These are phyloP conservation scores for Curvularia hawaiiensis DNA, from an alignment of 2,329 filamentous ascomycete genomes.

Conservation along the genomic window DNA sequence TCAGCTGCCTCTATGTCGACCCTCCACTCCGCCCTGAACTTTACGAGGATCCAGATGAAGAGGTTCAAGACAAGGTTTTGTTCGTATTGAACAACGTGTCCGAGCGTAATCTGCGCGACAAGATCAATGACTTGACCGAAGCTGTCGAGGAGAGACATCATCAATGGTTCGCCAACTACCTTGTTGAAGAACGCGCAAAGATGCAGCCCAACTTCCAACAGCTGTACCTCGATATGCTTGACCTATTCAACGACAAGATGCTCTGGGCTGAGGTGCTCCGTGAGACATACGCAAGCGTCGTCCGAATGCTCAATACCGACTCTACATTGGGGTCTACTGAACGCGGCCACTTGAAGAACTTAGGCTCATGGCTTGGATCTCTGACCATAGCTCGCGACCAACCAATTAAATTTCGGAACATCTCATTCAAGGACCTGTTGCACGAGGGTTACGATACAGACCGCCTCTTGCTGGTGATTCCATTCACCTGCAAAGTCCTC, in stretches of 20 bases:
- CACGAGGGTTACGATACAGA: slow-evolving; percentile 94
- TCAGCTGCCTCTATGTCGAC: slow-evolving; percentile 79
- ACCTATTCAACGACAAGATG: slow-evolving; percentile 76
- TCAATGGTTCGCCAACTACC: slow-evolving; percentile 94
- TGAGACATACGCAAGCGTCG: slow-evolving; percentile 87
- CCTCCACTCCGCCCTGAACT: slow-evolving; percentile 65
- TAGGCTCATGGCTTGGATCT: slow-evolving; percentile 91
- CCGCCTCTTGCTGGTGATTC: slow-evolving; percentile 87
- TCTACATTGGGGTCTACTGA: slow-evolving; percentile 85
- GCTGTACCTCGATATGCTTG: slow-evolving; percentile 88
- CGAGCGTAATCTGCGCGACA: slow-evolving; percentile 81
- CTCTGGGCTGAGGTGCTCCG: slow-evolving; percentile 90
- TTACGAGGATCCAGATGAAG: slow-evolving; percentile 83
- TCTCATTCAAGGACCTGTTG: slow-evolving; percentile 94
- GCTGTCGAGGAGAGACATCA: slow-evolving; percentile 81
- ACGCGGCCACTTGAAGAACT: slow-evolving; percentile 86
- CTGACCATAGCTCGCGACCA: slow-evolving; percentile 92
- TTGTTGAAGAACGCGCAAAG: slow-evolving; percentile 95
- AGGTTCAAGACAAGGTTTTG: slow-evolving; percentile 88
- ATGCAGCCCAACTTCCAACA: slow-evolving; percentile 96
- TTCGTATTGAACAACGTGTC: slow-evolving; percentile 98
- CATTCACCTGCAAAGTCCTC: slow-evolving; percentile 96
- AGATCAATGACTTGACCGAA: slow-evolving; percentile 80
- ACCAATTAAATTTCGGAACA: slow-evolving; percentile 94
- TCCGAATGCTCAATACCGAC: slow-evolving; percentile 89